phyloP scores from a whole-genome alignment of 1,139 yeast genomes.

The Geotrichum bryndzae region DNA sequence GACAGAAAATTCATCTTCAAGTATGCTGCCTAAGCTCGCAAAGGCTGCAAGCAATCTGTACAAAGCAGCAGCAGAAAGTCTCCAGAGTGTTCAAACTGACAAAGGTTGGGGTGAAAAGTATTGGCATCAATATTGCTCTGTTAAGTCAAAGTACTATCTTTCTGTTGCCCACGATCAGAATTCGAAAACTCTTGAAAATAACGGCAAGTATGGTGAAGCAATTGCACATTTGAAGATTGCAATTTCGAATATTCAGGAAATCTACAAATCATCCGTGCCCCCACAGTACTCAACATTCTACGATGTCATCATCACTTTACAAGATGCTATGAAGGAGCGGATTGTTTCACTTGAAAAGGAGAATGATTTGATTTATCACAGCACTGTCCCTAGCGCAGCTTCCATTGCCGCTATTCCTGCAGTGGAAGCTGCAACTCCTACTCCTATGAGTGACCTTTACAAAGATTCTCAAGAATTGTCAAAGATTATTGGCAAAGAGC shows the following conservation, averaged over 20 bases:
- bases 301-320: conserved; percentile 24
- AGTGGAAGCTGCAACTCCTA: conserved; percentile 69
- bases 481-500: conserved; percentile 46
- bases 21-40: conserved; percentile 69
- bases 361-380: conserved; percentile 86
- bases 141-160: conserved; percentile 43
- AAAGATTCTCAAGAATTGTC: conserved; percentile 46
- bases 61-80: conserved; percentile 45
- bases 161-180: conserved; percentile 50
- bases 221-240: conserved; percentile 63
- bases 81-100: conserved; percentile 43
- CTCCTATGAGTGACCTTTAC: conserved; percentile 51
- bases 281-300: conserved; percentile 22
- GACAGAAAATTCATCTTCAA: conserved; percentile 41
- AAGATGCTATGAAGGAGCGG: conserved; percentile 40
- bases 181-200: conserved; percentile 45
- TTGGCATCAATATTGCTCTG: conserved; percentile 41
- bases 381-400: conserved; percentile 55
- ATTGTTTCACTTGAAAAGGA: conserved; percentile 58
- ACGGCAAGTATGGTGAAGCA: conserved; percentile 66
- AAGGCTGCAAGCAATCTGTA: conserved; percentile 54
- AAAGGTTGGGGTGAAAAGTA: conserved; percentile 50
- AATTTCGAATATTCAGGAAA: conserved; percentile 22
- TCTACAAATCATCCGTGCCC: conserved; percentile 25
- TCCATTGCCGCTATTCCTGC: conserved; percentile 56